Percentiles rank a stretch among this genome's conserved stretches.
These are phyloP conservation scores for Piper longum DNA, from an alignment of 164 flowering plant genomes.

Conservation along the genomic window DNA sequence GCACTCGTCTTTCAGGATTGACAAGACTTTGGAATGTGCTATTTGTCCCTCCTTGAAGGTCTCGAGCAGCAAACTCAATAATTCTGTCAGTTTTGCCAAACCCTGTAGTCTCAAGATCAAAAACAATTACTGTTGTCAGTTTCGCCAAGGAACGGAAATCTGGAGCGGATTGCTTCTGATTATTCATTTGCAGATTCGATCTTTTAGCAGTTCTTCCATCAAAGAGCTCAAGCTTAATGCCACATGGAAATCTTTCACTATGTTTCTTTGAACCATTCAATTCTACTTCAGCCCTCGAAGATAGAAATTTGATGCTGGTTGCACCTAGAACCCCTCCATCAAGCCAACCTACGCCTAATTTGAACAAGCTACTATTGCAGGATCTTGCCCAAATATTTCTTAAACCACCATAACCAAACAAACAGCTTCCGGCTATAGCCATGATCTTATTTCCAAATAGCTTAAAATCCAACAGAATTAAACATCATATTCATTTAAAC, in stretches of 20 bases:
- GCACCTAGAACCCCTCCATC: conserved; percentile 19
- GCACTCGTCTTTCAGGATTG: conserved; percentile 53
- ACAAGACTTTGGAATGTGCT: conserved; percentile 81
- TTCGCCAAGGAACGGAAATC: conserved; percentile 24
- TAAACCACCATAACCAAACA: conserved; percentile 21
- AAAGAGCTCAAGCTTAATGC: conserved; percentile 19
- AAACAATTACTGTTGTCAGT: conserved; percentile 42
- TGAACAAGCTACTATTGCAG: conserved; percentile 19
- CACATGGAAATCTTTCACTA: conserved; percentile 21
- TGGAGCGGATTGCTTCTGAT: conserved; percentile 21
- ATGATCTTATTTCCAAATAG: background rate
- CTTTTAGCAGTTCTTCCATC: conserved; percentile 23
- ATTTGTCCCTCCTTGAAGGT: conserved; percentile 68
- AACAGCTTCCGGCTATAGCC: conserved; percentile 28
- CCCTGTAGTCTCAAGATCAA: conserved; percentile 91
- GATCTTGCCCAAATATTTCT: conserved; percentile 11
- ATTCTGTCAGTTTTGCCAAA: conserved; percentile 47
- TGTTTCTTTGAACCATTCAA: conserved; percentile 15
- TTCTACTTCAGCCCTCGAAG: conserved; percentile 28
- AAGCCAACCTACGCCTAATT: conserved; percentile 20
- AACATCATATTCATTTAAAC: no score
- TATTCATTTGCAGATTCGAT: conserved; percentile 18
- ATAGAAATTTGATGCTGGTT: conserved; percentile 29
- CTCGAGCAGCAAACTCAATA: conserved; percentile 75
- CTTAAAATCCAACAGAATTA: background rate